These are phyloP conservation scores for Leccinum subgranulosum DNA, from an alignment of 768 basidiomycete species.

Conservation along the genomic window DNA sequence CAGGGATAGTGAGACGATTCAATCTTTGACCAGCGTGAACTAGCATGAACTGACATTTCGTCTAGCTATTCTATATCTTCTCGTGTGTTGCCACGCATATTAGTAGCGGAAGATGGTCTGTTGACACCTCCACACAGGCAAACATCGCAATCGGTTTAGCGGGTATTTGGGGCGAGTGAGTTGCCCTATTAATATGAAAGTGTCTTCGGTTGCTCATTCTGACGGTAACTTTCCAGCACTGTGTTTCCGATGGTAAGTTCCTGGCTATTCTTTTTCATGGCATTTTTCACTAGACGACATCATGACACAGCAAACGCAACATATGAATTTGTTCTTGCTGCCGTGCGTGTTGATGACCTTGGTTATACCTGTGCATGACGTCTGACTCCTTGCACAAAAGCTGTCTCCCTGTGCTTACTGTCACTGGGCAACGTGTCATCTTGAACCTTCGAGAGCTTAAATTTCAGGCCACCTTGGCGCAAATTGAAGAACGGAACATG, in stretches of 20 bases:
- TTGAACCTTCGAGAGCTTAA: constrained; percentile 9
- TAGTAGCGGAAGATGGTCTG: neutral
- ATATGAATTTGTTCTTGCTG: neutral
- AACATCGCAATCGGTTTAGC: neutral
- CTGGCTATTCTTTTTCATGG: neutral
- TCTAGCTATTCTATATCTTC: neutral
- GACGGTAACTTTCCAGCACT: neutral
- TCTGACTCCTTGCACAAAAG: neutral
- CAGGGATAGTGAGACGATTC: constrained; percentile 9
- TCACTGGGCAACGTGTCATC: constrained; percentile 14
- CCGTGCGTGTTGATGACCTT: neutral
- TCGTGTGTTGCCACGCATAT: neutral
- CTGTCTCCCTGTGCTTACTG: constrained; percentile 4
- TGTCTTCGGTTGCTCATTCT: neutral
- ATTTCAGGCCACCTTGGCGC: neutral
- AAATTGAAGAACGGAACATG: neutral
- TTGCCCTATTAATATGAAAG: neutral
- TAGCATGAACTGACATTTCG: neutral
- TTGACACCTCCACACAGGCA: neutral
- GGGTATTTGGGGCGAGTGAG: constrained; percentile 5
- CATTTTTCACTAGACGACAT: neutral
- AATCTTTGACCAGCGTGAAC: neutral
- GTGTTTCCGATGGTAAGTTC: neutral
- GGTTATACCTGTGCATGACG: neutral
- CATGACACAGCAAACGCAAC: neutral